phyloP scores from a whole-genome alignment of 805 yeast species.

The Cyberlindnera petersonii region DNA sequence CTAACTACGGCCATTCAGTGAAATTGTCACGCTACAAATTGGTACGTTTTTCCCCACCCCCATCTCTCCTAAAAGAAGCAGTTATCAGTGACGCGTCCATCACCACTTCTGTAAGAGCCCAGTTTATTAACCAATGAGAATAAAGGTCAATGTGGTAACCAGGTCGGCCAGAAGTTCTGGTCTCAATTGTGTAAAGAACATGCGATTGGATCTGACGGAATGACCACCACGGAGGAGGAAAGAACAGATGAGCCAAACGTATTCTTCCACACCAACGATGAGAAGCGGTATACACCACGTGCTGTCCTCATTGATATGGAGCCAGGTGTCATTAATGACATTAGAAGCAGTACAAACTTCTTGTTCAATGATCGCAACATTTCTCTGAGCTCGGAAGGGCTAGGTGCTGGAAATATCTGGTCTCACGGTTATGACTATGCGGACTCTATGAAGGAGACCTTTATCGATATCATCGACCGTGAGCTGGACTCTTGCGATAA shows the following conservation, averaged over 20 bases:
- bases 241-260: constrained; percentile 75
- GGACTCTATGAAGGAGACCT: constrained; percentile 59
- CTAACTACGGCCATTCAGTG: constrained; percentile 8
- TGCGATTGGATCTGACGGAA: constrained; percentile 52
- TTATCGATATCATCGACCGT: constrained; percentile 78
- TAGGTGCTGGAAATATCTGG: constrained; percentile 98
- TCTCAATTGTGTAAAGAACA: constrained; percentile 82
- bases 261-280: constrained; percentile 75
- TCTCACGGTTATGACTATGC: constrained; percentile 84
- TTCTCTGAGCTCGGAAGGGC: constrained; percentile 74
- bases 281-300: constrained; percentile 81
- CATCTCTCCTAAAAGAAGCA: background rate
- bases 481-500: constrained; percentile 90
- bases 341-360: constrained; percentile 47
- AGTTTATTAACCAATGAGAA: background rate
- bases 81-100: too few species aligned
- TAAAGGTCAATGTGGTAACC: constrained; percentile 89
- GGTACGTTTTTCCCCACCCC: constrained; percentile 11
- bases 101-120: background rate
- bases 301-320: constrained; percentile 84
- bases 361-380: constrained; percentile 82
- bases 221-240: constrained; percentile 19
- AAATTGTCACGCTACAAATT: constrained; percentile 18
- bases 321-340: constrained; percentile 77
- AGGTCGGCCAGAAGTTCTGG: constrained; percentile 93